Conservation (phyloP, 495 filamentous ascomycete genomes). For the Penicillium crystallinum region DNA sequence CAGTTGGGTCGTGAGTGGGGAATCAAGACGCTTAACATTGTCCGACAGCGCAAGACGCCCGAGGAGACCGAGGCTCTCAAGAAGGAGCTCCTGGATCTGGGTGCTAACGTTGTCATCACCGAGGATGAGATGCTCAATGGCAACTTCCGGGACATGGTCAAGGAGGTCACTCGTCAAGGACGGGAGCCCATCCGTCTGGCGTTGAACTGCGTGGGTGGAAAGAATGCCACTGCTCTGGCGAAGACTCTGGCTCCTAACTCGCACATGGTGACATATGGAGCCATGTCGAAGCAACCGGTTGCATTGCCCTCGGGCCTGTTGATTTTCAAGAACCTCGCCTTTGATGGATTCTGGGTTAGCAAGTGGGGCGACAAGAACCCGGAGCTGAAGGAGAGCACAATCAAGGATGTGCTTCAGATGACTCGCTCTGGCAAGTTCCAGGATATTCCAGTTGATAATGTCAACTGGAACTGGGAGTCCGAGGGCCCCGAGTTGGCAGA, state of each 20-base stretch:
- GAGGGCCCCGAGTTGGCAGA: conserved; percentile 55
- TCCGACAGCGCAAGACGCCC: conserved; percentile 59
- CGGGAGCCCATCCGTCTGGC: conserved; percentile 66
- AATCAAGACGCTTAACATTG: conserved; percentile 77
- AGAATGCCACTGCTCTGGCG: conserved; percentile 67
- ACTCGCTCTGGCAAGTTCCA: conserved; percentile 70
- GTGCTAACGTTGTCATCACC: conserved; percentile 76
- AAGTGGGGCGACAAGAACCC: conserved; percentile 77
- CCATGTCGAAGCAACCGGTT: conserved; percentile 84
- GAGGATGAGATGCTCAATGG: conserved; percentile 68
- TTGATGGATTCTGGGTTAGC: conserved; percentile 93
- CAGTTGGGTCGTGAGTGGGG: conserved; percentile 83
- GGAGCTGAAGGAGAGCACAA: conserved; percentile 66
- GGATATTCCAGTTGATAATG: conserved; percentile 72
- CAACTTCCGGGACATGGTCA: conserved; percentile 57
- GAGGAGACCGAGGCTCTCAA: conserved; percentile 63
- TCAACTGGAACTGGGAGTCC: conserved; percentile 76
- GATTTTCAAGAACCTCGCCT: conserved; percentile 85
- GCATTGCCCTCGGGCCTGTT: conserved; percentile 68
- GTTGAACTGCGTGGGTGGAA: conserved; percentile 94
- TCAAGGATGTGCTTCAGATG: conserved; percentile 74
- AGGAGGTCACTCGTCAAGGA: conserved; percentile 64
- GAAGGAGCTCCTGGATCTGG: conserved; percentile 61
- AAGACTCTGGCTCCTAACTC: conserved; percentile 59
- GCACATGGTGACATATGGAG: conserved; percentile 88